Percentiles rank a stretch among this genome's conserved stretches.
Conservation (phyloP, 306 rosid genomes). For the Carpinus fangiana region DNA sequence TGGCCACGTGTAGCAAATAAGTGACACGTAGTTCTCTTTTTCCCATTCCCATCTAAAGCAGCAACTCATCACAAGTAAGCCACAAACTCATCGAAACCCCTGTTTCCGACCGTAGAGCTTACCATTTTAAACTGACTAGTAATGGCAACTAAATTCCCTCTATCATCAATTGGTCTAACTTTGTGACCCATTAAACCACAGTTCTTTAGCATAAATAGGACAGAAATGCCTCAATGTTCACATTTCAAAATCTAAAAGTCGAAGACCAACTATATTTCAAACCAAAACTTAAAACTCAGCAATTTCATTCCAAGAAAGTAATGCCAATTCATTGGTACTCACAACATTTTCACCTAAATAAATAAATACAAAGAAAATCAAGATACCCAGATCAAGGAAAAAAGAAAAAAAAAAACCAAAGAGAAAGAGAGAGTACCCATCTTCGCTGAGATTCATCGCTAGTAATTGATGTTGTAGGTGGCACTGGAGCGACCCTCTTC, state of each 20-base stretch:
- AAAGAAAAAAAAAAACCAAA: background rate
- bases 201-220: background rate
- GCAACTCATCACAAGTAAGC: too few relatives aligned
- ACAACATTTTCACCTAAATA: background rate
- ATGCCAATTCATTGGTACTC: conserved; percentile 6
- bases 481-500: too few relatives aligned
- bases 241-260: background rate
- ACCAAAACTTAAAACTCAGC: background rate
- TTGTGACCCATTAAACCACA: background rate
- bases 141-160: background rate
- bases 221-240: background rate
- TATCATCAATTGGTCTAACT: background rate
- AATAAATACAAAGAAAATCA: background rate
- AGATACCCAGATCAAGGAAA: conserved; percentile 23
- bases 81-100: too few relatives aligned
- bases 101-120: background rate
- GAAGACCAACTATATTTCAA: background rate
- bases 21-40: too few relatives aligned
- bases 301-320: background rate
- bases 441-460: conserved; percentile 62
- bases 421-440: conserved; percentile 54
- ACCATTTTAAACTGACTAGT: background rate
- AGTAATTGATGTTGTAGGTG: too few relatives aligned
- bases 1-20: too few relatives aligned
- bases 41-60: too few relatives aligned